phyloP scores from a whole-genome alignment of 768 basidiomycete genomes.

The Naganishia randhawae region DNA sequence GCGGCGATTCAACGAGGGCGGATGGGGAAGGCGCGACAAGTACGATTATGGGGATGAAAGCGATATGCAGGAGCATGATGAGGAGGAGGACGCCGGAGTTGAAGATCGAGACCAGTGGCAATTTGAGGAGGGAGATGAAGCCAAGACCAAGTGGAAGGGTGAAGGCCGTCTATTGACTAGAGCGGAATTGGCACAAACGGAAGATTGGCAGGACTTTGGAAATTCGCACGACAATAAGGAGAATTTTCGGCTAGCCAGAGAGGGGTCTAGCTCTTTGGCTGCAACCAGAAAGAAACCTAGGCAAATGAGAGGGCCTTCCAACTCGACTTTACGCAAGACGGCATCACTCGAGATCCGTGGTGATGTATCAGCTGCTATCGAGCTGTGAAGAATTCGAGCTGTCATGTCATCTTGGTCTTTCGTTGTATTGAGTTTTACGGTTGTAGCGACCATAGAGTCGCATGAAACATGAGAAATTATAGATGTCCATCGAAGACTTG shows the following conservation, averaged over 20 bases:
- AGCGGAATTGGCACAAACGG: neutral
- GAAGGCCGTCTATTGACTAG: constrained; percentile 23
- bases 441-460: too few species aligned
- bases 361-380: neutral
- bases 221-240: constrained; percentile 7
- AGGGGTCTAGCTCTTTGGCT: constrained; percentile 19
- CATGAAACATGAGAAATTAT: too few species aligned
- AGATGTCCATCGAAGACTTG: too few species aligned
- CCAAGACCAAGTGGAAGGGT: constrained; percentile 36
- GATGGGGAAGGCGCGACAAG: constrained; percentile 19
- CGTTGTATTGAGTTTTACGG: neutral
- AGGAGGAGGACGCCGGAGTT: constrained; percentile 30
- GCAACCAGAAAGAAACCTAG: neutral
- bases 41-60: constrained; percentile 25
- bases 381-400: too few species aligned
- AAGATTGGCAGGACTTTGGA: neutral
- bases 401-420: neutral
- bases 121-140: constrained; percentile 40
- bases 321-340: neutral
- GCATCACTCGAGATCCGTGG: constrained; percentile 4
- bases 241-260: constrained; percentile 19
- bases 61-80: constrained; percentile 31
- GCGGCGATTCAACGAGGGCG: constrained; percentile 27
- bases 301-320: neutral
- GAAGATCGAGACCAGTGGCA: constrained; percentile 34